A percentile compares a stretch with the other conserved stretches of the same genome.
Evolutionary conservation across 768 basidiomycete species (phyloP).

Genomic region (Tricholoma sp.): DNA sequence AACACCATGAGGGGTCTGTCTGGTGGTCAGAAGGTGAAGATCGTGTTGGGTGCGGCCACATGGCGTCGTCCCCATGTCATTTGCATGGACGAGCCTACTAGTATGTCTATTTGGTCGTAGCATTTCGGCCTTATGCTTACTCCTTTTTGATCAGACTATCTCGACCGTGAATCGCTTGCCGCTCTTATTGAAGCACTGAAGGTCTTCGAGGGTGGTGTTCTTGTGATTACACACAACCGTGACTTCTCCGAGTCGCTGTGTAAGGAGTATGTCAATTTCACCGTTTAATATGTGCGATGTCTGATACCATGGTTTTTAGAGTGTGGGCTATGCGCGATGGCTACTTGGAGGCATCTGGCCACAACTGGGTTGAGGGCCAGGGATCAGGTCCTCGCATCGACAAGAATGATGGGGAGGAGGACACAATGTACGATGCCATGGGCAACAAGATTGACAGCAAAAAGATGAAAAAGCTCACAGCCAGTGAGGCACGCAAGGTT

Average conservation of each 20-base stretch:
- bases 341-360: constrained; percentile 91
- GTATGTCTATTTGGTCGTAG: constrained; percentile 32
- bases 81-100: constrained; percentile 96
- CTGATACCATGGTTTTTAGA: constrained; percentile 20
- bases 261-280: constrained; percentile 49
- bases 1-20: constrained; percentile 99
- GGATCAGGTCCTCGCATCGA: constrained; percentile 93
- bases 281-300: neutral
- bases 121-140: constrained; percentile 1
- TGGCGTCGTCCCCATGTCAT: constrained; percentile 99
- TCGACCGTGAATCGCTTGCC: constrained; percentile 98
- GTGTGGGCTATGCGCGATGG: constrained; percentile 99
- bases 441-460: constrained; percentile 91
- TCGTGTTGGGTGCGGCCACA: constrained; percentile 95
- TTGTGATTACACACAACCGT: constrained; percentile 95
- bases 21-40: constrained; percentile 99
- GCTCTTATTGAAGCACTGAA: constrained; percentile 98
- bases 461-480: constrained; percentile 83
- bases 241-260: constrained; percentile 99
- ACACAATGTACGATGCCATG: constrained; percentile 93
- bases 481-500: constrained; percentile 79
- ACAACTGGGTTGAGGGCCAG: constrained; percentile 99
- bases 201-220: constrained; percentile 97
- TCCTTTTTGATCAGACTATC: constrained; percentile 62
- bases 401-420: constrained; percentile 88